Evolutionary conservation across 2,329 filamentous ascomycete genomes (phyloP).

Genomic region (Coniella lustricola): DNA sequence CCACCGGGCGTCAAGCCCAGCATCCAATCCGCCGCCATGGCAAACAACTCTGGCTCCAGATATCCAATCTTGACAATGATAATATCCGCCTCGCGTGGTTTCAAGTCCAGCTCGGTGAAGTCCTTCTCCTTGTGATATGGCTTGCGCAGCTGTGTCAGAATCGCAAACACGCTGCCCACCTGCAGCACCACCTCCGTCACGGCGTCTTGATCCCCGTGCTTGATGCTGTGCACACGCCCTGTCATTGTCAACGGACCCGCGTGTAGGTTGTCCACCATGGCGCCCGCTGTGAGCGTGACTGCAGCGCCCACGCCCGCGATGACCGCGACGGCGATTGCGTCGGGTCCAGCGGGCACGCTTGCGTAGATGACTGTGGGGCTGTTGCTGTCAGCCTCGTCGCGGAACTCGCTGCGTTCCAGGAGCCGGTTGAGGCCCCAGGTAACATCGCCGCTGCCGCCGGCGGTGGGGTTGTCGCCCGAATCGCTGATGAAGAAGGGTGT

Average conservation of each 20-base stretch:
- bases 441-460: constrained; percentile 46
- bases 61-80: constrained; percentile 52
- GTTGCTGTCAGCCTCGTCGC: constrained; percentile 27
- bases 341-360: constrained; percentile 41
- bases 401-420: constrained; percentile 38
- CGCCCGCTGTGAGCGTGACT: constrained; percentile 44
- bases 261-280: constrained; percentile 41
- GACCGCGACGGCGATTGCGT: constrained; percentile 34
- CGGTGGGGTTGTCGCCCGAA: constrained; percentile 49
- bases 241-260: constrained; percentile 43
- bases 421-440: constrained; percentile 43
- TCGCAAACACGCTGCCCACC: constrained; percentile 42
- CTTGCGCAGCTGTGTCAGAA: constrained; percentile 44
- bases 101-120: constrained; percentile 40
- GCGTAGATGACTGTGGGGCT: constrained; percentile 52
- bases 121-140: constrained; percentile 47
- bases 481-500: constrained; percentile 48
- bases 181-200: constrained; percentile 41
- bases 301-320: constrained; percentile 38
- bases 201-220: constrained; percentile 42
- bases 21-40: constrained; percentile 49
- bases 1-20: constrained; percentile 45
- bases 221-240: constrained; percentile 42
- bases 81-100: constrained; percentile 39
- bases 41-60: constrained; percentile 46